Evolutionary conservation across 2,329 filamentous ascomycete species (phyloP).

Genomic region (Colletotrichum tropicicola): DNA sequence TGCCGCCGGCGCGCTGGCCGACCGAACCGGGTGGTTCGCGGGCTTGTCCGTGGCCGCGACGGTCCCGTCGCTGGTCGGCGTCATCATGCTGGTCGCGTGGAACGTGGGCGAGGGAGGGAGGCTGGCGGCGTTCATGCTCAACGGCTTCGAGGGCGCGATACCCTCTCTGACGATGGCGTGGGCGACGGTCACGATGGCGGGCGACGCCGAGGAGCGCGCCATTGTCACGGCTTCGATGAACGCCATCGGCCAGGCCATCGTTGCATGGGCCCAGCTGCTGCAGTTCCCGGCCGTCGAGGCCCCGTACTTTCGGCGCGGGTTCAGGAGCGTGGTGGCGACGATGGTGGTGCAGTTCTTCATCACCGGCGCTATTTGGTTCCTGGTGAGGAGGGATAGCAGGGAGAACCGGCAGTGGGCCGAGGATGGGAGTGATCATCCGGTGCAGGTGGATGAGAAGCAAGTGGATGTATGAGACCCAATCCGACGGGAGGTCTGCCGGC

Average conservation of each 20-base stretch:
- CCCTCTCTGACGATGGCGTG: constrained; percentile 48
- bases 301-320: constrained; percentile 42
- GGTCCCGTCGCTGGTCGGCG: constrained; percentile 43
- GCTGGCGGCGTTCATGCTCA: constrained; percentile 46
- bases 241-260: constrained; percentile 51
- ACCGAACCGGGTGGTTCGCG: constrained; percentile 45
- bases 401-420: background rate
- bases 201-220: constrained; percentile 50
- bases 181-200: constrained; percentile 47
- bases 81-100: constrained; percentile 45
- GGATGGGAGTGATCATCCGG: background rate
- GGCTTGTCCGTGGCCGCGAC: constrained; percentile 40
- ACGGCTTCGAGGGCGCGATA: constrained; percentile 46
- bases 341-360: constrained; percentile 41
- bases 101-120: constrained; percentile 47
- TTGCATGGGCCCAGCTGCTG: constrained; percentile 48
- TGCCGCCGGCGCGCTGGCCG: constrained; percentile 41
- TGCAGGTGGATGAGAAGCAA: background rate
- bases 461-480: background rate
- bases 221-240: constrained; percentile 53
- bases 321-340: constrained; percentile 41
- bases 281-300: constrained; percentile 47
- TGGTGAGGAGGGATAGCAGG: constrained; percentile 12
- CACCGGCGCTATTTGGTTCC: constrained; percentile 12
- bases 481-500: no score